Evolutionary conservation across 2,329 filamentous ascomycete species (phyloP).

Genomic region (Blastomyces percursus): DNA sequence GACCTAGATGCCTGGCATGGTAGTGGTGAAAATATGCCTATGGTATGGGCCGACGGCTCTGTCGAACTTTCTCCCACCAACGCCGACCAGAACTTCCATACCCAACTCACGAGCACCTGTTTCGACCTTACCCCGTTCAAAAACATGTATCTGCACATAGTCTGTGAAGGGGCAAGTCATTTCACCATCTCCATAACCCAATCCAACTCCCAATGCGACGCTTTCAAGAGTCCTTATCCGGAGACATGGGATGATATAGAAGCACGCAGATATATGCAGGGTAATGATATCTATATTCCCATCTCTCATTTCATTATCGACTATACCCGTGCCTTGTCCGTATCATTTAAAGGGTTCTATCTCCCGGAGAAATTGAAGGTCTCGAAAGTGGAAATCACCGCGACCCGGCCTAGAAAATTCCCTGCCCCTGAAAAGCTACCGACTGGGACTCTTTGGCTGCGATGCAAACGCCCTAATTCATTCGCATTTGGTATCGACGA

Average conservation of each 20-base stretch:
- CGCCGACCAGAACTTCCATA: constrained; percentile 52
- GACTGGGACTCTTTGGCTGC: constrained; percentile 50
- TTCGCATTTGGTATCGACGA: constrained; percentile 66
- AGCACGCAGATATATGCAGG: constrained; percentile 47
- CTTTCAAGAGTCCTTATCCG: constrained; percentile 47
- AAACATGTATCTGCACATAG: constrained; percentile 53
- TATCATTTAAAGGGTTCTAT: constrained; percentile 57
- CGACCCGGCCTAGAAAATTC: constrained; percentile 41
- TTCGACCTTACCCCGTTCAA: constrained; percentile 45
- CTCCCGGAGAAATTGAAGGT: constrained; percentile 41
- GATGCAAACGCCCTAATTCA: constrained; percentile 56
- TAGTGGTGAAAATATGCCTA: constrained; percentile 47
- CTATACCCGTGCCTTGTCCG: constrained; percentile 44
- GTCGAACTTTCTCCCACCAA: constrained; percentile 49
- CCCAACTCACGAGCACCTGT: constrained; percentile 47
- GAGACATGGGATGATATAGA: constrained; percentile 59
- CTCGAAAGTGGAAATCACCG: constrained; percentile 51
- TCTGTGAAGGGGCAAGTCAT: constrained; percentile 49
- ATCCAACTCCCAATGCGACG: constrained; percentile 52
- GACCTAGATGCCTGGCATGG: constrained; percentile 56
- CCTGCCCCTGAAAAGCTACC: constrained; percentile 49
- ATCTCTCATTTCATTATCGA: constrained; percentile 56
- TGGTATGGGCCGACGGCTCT: constrained; percentile 42
- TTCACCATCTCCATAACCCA: constrained; percentile 57
- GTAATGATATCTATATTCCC: constrained; percentile 53